Conservation (phyloP, 1,139 yeast genomes). For the Casaregolazyma lundiana region DNA sequence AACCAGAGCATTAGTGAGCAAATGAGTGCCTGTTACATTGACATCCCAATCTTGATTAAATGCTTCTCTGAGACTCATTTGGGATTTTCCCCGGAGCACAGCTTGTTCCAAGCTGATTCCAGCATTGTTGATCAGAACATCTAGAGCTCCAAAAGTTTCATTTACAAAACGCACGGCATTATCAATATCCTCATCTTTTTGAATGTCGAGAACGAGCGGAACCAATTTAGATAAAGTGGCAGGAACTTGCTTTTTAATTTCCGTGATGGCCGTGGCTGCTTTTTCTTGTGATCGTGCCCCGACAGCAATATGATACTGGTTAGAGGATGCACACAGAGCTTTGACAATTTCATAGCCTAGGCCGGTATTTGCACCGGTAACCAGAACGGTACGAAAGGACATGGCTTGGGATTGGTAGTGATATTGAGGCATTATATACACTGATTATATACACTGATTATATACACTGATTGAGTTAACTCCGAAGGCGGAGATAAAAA, state of each 20-base stretch:
- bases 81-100: background rate
- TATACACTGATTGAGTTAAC: background rate
- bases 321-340: constrained; percentile 22
- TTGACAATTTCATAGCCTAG: constrained; percentile 32
- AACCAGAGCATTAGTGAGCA: background rate
- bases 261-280: constrained; percentile 19
- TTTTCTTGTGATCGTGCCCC: constrained; percentile 21
- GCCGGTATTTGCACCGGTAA: constrained; percentile 35
- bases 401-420: background rate
- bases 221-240: constrained; percentile 17
- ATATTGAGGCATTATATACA: background rate
- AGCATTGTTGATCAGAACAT: constrained; percentile 52
- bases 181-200: background rate
- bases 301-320: constrained; percentile 32
- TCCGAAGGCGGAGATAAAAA: too few relatives aligned
- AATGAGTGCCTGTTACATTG: background rate
- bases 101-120: constrained; percentile 28
- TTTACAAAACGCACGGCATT: background rate
- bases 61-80: background rate
- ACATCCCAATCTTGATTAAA: background rate
- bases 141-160: constrained; percentile 29
- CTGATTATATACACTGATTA: too few relatives aligned
- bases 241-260: constrained; percentile 24
- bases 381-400: constrained; percentile 19
- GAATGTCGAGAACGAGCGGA: constrained; percentile 12